Conservation (phyloP, 2,329 filamentous ascomycete genomes). For the Claviceps cyperi region DNA sequence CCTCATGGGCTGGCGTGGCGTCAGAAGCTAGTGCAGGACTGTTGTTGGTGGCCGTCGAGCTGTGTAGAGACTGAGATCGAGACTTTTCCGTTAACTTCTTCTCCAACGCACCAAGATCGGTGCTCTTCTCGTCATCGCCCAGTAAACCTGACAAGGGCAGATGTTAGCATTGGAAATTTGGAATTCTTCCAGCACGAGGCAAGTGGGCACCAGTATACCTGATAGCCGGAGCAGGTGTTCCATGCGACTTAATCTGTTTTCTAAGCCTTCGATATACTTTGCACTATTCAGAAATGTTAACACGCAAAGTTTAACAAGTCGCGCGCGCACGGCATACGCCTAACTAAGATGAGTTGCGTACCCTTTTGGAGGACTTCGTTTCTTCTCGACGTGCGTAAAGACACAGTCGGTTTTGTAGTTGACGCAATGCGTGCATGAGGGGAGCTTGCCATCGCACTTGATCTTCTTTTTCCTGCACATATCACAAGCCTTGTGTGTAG, state of each 20-base stretch:
- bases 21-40: conserved; percentile 36
- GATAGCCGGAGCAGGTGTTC: conserved; percentile 79
- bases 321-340: not conserved
- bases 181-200: not conserved
- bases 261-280: conserved; percentile 93
- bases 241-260: conserved; percentile 92
- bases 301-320: not conserved
- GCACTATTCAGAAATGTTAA: conserved; percentile 38
- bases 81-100: conserved; percentile 50
- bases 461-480: conserved; percentile 97
- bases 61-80: conserved; percentile 28
- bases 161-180: not conserved
- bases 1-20: conserved; percentile 28
- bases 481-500: conserved; percentile 64
- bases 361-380: conserved; percentile 93
- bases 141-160: conserved; percentile 44
- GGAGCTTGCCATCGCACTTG: conserved; percentile 94
- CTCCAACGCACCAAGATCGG: conserved; percentile 78
- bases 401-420: conserved; percentile 98
- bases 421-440: conserved; percentile 85
- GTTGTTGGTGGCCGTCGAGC: conserved; percentile 29
- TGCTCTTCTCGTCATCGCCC: conserved; percentile 72
- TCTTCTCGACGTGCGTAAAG: conserved; percentile 98
- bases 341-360: conserved; percentile 27
- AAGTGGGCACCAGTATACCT: conserved; percentile 25